Percentiles rank a stretch among this genome's conserved stretches.
Conservation (phyloP, 352 stramenopile species). For the Halophytophthora batemanensis region DNA sequence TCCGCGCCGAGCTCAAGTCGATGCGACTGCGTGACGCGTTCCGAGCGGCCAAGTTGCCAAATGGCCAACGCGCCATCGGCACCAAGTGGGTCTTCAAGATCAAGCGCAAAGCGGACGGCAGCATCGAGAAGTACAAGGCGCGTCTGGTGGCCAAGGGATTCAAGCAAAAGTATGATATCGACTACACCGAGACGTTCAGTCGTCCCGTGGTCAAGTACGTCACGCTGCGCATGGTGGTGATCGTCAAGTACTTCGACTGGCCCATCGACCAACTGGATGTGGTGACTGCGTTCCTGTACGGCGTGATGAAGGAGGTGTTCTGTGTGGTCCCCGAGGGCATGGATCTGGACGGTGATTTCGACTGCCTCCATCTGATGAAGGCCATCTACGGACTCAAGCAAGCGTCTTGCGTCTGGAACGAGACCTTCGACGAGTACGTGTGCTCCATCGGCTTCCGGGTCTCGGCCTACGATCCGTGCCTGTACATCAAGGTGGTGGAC, state of each 20-base stretch:
- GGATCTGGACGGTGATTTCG: constrained; percentile 9
- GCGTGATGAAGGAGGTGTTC: constrained; percentile 5
- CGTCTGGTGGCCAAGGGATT: constrained; percentile 31
- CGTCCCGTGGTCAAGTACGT: constrained; percentile 17
- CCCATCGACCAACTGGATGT: constrained; percentile 15
- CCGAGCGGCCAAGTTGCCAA: neutral
- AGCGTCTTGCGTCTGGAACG: constrained; percentile 22
- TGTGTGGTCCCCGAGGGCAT: constrained; percentile 8
- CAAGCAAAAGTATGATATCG: constrained; percentile 20
- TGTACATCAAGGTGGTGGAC: constrained; percentile 16
- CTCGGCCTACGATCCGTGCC: constrained; percentile 5
- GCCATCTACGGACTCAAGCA: constrained; percentile 32
- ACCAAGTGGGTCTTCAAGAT: constrained; percentile 9
- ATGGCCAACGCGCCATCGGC: neutral
- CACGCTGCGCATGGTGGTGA: constrained; percentile 8
- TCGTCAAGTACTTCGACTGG: constrained; percentile 5
- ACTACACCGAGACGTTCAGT: constrained; percentile 37
- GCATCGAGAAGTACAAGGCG: constrained; percentile 34
- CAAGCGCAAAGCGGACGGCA: constrained; percentile 10
- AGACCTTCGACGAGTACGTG: constrained; percentile 15
- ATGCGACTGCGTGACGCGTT: neutral
- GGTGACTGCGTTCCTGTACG: constrained; percentile 18
- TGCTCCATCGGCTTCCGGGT: constrained; percentile 7
- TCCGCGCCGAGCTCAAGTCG: neutral
- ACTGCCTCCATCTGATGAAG: constrained; percentile 8